A percentile compares a stretch with the other conserved stretches of the same genome.
Evolutionary conservation across 441 rosid species (phyloP).

Genomic region (Erodium chrysanthum): DNA sequence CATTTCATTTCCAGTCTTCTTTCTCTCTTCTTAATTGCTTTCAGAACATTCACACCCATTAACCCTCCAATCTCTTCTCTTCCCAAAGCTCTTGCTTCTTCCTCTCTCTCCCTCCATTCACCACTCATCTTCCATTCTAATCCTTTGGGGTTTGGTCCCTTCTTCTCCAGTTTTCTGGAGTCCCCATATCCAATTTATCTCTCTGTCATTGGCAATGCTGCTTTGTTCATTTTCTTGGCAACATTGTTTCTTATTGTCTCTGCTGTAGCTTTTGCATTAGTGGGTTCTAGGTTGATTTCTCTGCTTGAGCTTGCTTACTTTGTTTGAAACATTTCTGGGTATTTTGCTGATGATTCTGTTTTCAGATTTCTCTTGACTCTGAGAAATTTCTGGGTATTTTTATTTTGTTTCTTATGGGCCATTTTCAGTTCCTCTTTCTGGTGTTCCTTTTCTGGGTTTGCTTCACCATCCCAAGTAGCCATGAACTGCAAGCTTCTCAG

Average conservation of each 20-base stretch:
- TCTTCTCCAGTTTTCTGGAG: background rate
- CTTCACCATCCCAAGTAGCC: slow-evolving; percentile 30
- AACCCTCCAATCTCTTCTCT: background rate
- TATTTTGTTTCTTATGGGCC: slow-evolving; percentile 28
- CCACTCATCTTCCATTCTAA: slow-evolving; percentile 8
- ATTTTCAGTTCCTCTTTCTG: slow-evolving; percentile 23
- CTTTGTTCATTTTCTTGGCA: slow-evolving; percentile 12
- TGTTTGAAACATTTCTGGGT: background rate
- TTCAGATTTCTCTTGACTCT: no score
- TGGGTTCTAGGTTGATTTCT: background rate
- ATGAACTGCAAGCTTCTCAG: slow-evolving; percentile 53
- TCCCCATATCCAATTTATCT: no score
- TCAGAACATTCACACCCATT: slow-evolving; percentile 1
- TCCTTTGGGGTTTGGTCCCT: background rate
- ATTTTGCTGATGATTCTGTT: background rate
- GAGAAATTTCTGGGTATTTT: no score
- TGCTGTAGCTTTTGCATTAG: background rate
- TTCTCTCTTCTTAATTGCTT: background rate
- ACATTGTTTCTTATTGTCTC: background rate
- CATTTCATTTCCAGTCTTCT: background rate
- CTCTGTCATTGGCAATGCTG: background rate
- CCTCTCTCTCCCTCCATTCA: background rate
- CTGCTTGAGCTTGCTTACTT: background rate
- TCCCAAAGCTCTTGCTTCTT: background rate
- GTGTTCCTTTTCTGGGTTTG: slow-evolving; percentile 37